Evolutionary conservation across 1,139 yeast species (phyloP).

Genomic region (Candida sojae): DNA sequence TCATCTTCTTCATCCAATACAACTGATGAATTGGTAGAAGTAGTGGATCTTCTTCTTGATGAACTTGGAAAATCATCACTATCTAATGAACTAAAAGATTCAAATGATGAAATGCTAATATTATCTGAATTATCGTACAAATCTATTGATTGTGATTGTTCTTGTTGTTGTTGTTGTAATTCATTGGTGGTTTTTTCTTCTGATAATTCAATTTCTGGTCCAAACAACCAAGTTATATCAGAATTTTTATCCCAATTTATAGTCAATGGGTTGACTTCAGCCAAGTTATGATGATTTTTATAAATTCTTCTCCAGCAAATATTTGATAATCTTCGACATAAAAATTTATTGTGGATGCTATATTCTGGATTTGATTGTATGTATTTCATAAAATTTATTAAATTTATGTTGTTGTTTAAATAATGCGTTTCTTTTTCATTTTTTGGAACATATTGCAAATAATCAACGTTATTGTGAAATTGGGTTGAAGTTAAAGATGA

Average conservation of each 20-base stretch:
- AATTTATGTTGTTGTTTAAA: constrained; percentile 20
- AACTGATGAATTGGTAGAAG: constrained; percentile 2
- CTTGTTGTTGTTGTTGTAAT: background rate
- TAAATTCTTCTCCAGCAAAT: constrained; percentile 46
- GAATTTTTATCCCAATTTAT: constrained; percentile 48
- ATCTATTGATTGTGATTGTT: background rate
- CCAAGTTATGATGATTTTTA: constrained; percentile 31
- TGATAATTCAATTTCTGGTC: constrained; percentile 32
- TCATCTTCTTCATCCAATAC: constrained; percentile 12
- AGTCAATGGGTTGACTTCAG: constrained; percentile 32
- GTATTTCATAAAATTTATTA: constrained; percentile 26
- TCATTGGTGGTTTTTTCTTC: constrained; percentile 6
- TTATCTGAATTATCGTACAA: constrained; percentile 1
- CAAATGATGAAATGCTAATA: constrained; percentile 7
- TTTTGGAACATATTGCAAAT: constrained; percentile 20
- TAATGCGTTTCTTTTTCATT: constrained; percentile 9
- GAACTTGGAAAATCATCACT: constrained; percentile 4
- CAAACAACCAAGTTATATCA: constrained; percentile 50
- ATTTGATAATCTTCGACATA: constrained; percentile 33
- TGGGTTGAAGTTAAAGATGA: constrained; percentile 9
- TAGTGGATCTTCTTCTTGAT: constrained; percentile 6
- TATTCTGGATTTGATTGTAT: constrained; percentile 21
- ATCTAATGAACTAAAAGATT: constrained; percentile 2
- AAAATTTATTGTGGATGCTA: constrained; percentile 11
- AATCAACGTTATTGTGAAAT: constrained; percentile 38